phyloP scores from a whole-genome alignment of 2,329 filamentous ascomycete genomes.

The Cladophialophora carrionii region DNA sequence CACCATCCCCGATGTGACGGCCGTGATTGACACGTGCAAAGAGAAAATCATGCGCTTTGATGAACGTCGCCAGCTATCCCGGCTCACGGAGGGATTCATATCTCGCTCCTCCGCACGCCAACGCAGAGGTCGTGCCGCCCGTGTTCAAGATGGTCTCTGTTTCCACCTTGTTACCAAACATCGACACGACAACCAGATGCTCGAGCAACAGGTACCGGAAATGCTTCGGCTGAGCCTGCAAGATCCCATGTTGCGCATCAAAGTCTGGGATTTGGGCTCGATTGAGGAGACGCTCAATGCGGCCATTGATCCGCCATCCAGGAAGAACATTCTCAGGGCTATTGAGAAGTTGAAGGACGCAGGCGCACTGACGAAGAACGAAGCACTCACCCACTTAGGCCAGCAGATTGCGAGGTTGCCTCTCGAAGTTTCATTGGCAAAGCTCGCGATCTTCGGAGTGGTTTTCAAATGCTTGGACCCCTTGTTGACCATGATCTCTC shows the following conservation, averaged over 20 bases:
- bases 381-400: conserved; percentile 85
- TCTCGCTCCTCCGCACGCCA: conserved; percentile 95
- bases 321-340: conserved; percentile 89
- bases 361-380: conserved; percentile 76
- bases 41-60: conserved; percentile 79
- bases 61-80: conserved; percentile 85
- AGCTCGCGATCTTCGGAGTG: conserved; percentile 82
- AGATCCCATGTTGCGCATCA: conserved; percentile 92
- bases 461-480: conserved; percentile 92
- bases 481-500: conserved; percentile 86
- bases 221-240: conserved; percentile 93
- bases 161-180: conserved; percentile 94
- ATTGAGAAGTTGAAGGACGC: conserved; percentile 94
- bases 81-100: conserved; percentile 91
- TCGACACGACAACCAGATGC: conserved; percentile 72
- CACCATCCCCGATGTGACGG: conserved; percentile 96
- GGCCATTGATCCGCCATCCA: conserved; percentile 85
- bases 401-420: conserved; percentile 84
- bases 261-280: conserved; percentile 93
- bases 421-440: conserved; percentile 91
- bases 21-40: conserved; percentile 94
- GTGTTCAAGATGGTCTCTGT: conserved; percentile 92
- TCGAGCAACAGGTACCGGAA: conserved; percentile 92
- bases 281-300: conserved; percentile 88
- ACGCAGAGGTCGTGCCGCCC: conserved; percentile 86